Evolutionary conservation across 345 rosid species (phyloP).

Genomic region (Raphanus sativus): DNA sequence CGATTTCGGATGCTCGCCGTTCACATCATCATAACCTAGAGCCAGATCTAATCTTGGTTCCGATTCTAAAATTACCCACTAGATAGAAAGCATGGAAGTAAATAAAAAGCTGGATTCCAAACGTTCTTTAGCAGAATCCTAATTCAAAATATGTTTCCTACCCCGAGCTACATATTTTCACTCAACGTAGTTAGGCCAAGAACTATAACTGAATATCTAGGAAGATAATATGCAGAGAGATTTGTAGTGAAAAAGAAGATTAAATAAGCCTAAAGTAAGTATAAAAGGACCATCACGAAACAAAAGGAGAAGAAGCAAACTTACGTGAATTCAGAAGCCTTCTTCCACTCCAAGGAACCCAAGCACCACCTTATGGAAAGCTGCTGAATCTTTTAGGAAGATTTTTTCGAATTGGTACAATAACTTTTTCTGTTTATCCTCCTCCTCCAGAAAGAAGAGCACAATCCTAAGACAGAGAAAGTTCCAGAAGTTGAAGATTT

Average conservation of each 20-base stretch:
- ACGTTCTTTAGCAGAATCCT: not conserved
- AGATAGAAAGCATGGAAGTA: too few relatives aligned
- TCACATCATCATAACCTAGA: not conserved
- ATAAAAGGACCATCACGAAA: too few relatives aligned
- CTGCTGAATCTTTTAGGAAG: conserved; percentile 43
- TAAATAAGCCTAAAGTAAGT: too few relatives aligned
- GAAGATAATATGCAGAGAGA: not conserved
- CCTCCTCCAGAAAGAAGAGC: conserved; percentile 91
- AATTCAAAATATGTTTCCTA: too few relatives aligned
- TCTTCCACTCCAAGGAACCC: too few relatives aligned
- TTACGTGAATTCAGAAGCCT: too few relatives aligned
- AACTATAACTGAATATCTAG: not conserved
- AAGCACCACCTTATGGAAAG: too few relatives aligned
- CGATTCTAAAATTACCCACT: too few relatives aligned
- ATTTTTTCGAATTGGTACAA: conserved; percentile 66
- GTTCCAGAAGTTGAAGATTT: not conserved
- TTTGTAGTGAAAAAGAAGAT: not conserved
- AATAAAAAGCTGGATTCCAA: not conserved
- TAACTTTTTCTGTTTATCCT: conserved; percentile 74
- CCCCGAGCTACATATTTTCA: too few relatives aligned
- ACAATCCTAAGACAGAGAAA: conserved; percentile 52
- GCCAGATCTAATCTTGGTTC: not conserved
- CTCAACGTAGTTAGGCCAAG: not conserved
- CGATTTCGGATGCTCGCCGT: not conserved
- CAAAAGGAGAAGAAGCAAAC: too few relatives aligned